A percentile compares a stretch with the other conserved stretches of the same genome.
phyloP scores from a whole-genome alignment of 306 rosid genomes.

The Alnus rubra region DNA sequence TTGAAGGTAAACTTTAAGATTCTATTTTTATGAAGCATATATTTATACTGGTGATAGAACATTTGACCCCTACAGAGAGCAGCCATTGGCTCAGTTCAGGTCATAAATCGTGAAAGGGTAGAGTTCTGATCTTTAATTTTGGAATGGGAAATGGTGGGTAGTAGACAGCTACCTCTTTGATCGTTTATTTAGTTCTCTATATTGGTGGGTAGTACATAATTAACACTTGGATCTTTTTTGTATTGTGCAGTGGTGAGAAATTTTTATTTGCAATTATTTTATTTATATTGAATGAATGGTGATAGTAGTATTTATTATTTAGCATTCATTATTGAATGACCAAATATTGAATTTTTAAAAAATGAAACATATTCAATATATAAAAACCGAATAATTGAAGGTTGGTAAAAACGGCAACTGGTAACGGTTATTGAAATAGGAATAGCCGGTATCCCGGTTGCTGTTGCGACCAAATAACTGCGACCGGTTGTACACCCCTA shows the following conservation, averaged over 20 bases:
- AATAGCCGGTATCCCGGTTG: too few species aligned
- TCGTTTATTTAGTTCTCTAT: neutral
- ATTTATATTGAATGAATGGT: constrained; percentile 37
- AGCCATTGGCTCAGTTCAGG: neutral
- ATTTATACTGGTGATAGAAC: neutral
- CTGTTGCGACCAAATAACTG: too few species aligned
- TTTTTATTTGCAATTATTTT: too few species aligned
- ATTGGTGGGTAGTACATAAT: constrained; percentile 8
- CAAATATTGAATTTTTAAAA: too few species aligned
- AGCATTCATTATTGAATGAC: too few species aligned
- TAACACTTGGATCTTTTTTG: constrained; percentile 20
- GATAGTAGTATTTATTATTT: too few species aligned
- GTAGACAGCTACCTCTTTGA: neutral
- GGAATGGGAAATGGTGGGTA: neutral
- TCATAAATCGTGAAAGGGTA: neutral
- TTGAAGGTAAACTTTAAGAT: neutral
- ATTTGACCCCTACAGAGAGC: neutral
- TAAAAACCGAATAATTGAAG: too few species aligned
- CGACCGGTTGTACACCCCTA: too few species aligned
- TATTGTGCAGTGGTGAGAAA: constrained; percentile 50
- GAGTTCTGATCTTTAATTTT: neutral
- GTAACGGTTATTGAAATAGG: too few species aligned
- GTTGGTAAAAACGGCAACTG: too few species aligned
- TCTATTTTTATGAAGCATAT: neutral
- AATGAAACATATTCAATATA: too few species aligned